Base-by-base conservation (phyloP, 2,329 filamentous ascomycete species). In the Tolypocladium tundrense region DNA sequence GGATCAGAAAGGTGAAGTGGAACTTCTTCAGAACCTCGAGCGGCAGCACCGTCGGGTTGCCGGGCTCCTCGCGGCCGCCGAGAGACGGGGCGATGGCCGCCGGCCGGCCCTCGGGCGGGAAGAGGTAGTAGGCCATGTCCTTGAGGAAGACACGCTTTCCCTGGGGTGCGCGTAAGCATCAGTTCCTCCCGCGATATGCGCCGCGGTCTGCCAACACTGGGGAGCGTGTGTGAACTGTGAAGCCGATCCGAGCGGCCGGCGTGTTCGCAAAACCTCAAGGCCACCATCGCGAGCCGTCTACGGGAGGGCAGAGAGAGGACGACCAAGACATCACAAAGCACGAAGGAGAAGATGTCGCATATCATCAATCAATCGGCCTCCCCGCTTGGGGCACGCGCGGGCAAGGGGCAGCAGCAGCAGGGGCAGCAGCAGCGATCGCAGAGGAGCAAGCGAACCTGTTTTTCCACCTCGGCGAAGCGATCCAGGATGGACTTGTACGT, bases 141-240 rank as follows among this genome's bases (percentile, higher is more conserved):
- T 99, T 99, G 82, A 99, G 94, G 77, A 97, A 97, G 66, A 96
- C 78, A 65, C 93, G 89, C 78, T 96, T 96, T 67, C 86, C 88
- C 89, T 95, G 65, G 56, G 57, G 61, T 65, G 68, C 69, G 54
- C 71, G 66, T 66, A 58, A 61, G 48, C 33, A 43, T 57, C 50
- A 55, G 48, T 55, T 42, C 37, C 53, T 42, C 50, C 6, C 19
- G 10, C 39, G 27, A 51, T 9, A 11, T 35, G 48, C 16, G 48
- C 31, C 48, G 48, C 48, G 48, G 16, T 13, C 2, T 6, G 27
- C 4, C 4, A 21, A 35, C 31, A 35, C 31, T 21, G 16, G 48
- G 48, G 48, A n/a, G 48, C n/a, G 48, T n/a, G 19, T 35, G n/a
- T 11, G 48, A 21, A 35, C 27, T 35, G 48, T 13, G 48, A 21